A percentile compares a stretch with the other conserved stretches of the same genome.
Evolutionary conservation across 169 alveolate species (phyloP).

Genomic region (Eimeria acervulina): DNA sequence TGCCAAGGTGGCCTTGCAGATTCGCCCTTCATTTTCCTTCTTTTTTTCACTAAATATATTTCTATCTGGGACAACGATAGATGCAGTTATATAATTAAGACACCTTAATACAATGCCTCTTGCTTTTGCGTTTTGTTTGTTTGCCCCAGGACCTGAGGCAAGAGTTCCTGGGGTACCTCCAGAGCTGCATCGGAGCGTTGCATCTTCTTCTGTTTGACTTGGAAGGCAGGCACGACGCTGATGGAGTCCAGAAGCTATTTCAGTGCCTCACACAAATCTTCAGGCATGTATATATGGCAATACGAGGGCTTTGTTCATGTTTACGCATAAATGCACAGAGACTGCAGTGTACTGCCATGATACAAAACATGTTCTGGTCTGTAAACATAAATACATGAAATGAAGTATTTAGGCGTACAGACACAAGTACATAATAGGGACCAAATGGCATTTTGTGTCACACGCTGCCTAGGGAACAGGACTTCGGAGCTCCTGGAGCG

Average conservation of each 20-base stretch:
- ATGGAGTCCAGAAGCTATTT: constrained; percentile 54
- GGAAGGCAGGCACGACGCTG: constrained; percentile 45
- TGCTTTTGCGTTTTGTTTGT: not conserved
- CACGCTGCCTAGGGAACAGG: not conserved
- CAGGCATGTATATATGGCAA: not conserved
- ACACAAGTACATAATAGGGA: not conserved
- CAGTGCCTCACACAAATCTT: constrained; percentile 39
- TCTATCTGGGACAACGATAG: not conserved
- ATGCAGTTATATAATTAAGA: not conserved
- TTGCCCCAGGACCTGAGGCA: constrained; percentile 33
- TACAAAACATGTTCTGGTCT: no score
- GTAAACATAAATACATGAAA: no score
- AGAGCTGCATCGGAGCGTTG: constrained; percentile 39
- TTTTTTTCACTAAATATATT: not conserved
- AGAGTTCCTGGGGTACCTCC: not conserved
- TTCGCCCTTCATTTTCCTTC: not conserved
- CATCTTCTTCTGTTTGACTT: constrained; percentile 45
- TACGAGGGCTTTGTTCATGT: no score
- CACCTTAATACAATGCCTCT: not conserved
- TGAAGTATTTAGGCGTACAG: no score
- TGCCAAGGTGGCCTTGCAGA: constrained; percentile 27
- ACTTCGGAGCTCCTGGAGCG: not conserved
- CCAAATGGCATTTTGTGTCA: not conserved
- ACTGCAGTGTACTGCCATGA: no score
- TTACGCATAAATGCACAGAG: no score